phyloP scores from a whole-genome alignment of 176 grass and related monocot genomes.

The Triticum dicoccoides region DNA sequence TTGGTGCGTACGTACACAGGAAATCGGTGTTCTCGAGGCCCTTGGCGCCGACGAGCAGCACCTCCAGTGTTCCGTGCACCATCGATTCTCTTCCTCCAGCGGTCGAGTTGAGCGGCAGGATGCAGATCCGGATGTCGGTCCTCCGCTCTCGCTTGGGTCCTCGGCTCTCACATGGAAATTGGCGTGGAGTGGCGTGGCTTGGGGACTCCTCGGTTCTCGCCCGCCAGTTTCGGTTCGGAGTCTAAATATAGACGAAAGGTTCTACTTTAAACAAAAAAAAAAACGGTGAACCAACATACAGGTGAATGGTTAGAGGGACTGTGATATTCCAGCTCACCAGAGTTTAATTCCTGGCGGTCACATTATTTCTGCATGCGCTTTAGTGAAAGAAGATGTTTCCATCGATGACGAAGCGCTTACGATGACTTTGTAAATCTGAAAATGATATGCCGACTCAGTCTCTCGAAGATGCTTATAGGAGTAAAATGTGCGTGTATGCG shows the following conservation, averaged over 20 bases:
- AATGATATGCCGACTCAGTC: no score
- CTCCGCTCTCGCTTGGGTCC: neutral
- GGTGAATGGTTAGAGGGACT: no score
- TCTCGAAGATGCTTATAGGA: no score
- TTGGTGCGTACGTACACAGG: constrained; percentile 37
- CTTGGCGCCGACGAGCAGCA: constrained; percentile 72
- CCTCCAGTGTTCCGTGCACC: constrained; percentile 69
- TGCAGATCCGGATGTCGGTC: constrained; percentile 17
- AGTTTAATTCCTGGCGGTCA: no score
- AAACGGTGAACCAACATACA: no score
- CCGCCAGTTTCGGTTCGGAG: constrained; percentile 16
- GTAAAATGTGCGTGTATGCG: no score
- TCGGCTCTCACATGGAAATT: neutral
- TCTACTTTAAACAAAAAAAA: no score
- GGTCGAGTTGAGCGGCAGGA: neutral
- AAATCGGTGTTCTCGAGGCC: constrained; percentile 76
- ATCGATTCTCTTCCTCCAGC: constrained; percentile 18
- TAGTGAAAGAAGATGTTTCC: no score
- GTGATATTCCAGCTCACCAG: no score
- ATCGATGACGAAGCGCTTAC: no score
- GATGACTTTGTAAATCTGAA: no score
- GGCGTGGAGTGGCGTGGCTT: neutral
- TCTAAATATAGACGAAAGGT: neutral
- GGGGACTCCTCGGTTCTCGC: neutral
- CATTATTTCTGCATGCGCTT: no score